A percentile compares a stretch with the other conserved stretches of the same genome.
Evolutionary conservation across 257 asterid genomes (phyloP).

Genomic region (Primulina huaijiensis): DNA sequence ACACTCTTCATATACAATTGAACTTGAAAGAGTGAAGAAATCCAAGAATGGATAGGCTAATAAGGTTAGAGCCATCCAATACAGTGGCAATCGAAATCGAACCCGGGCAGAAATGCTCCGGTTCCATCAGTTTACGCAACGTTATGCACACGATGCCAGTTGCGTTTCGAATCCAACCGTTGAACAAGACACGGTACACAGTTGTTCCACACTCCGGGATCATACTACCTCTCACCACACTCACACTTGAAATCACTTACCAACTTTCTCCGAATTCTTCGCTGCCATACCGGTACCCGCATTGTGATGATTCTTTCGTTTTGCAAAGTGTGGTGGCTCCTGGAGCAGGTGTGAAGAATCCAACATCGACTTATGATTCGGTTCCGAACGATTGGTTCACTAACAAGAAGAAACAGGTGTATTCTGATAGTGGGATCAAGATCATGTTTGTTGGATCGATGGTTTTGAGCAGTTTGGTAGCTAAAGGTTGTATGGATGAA

Average conservation of each 20-base stretch:
- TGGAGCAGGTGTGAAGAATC: constrained; percentile 52
- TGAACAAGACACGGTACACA: constrained; percentile 44
- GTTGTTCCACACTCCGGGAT: constrained; percentile 67
- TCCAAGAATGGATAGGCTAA: constrained; percentile 58
- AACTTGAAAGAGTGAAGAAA: not conserved
- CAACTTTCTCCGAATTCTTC: constrained; percentile 34
- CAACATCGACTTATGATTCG: constrained; percentile 34
- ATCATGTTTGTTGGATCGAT: constrained; percentile 66
- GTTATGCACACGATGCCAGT: constrained; percentile 92
- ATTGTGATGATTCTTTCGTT: constrained; percentile 52
- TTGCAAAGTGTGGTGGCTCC: constrained; percentile 79
- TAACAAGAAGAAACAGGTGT: constrained; percentile 75
- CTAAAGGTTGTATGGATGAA: constrained; percentile 61
- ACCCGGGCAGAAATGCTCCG: constrained; percentile 50
- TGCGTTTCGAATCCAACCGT: constrained; percentile 64
- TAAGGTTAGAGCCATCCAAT: constrained; percentile 70
- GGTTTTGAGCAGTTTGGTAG: constrained; percentile 42
- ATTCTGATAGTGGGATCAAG: constrained; percentile 64
- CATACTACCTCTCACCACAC: constrained; percentile 52
- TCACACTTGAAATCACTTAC: constrained; percentile 54
- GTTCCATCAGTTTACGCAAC: constrained; percentile 51
- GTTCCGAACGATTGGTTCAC: constrained; percentile 80
- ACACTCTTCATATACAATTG: not conserved
- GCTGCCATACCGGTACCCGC: constrained; percentile 52
- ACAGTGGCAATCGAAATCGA: constrained; percentile 55